These are phyloP conservation scores for Aspergillus hortae DNA, from an alignment of 2,329 filamentous ascomycete species.

Conservation along the genomic window DNA sequence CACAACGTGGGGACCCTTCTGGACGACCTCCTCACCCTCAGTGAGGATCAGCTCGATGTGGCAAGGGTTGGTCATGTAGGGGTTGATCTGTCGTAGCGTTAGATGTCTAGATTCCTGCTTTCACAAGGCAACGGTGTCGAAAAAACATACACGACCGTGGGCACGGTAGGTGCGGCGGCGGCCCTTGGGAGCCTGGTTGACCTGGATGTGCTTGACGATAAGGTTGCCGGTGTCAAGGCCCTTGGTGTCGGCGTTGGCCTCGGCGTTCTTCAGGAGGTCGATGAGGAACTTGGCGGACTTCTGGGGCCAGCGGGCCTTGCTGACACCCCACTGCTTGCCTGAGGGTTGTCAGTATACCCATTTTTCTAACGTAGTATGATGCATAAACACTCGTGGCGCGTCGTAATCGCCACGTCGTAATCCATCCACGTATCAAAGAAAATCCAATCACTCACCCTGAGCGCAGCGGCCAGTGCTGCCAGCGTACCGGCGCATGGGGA, in stretches of 20 bases:
- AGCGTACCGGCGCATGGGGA: constrained; percentile 97
- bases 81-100: constrained; percentile 77
- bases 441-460: constrained; percentile 72
- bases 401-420: neutral
- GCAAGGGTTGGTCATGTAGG: constrained; percentile 99
- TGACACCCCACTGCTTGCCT: constrained; percentile 99
- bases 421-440: neutral
- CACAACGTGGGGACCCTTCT: constrained; percentile 74
- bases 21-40: constrained; percentile 91
- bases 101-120: neutral
- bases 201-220: constrained; percentile 99
- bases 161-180: constrained; percentile 99
- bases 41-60: constrained; percentile 99
- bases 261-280: constrained; percentile 94
- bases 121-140: neutral
- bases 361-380: neutral
- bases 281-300: constrained; percentile 99
- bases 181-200: constrained; percentile 99
- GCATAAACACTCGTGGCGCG: neutral
- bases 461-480: constrained; percentile 92
- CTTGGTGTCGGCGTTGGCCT: constrained; percentile 96
- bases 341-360: constrained; percentile 16
- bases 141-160: constrained; percentile 90
- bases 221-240: constrained; percentile 96
- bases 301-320: constrained; percentile 96